phyloP scores from a whole-genome alignment of 331 rosid genomes.

The Quercus phellos region DNA sequence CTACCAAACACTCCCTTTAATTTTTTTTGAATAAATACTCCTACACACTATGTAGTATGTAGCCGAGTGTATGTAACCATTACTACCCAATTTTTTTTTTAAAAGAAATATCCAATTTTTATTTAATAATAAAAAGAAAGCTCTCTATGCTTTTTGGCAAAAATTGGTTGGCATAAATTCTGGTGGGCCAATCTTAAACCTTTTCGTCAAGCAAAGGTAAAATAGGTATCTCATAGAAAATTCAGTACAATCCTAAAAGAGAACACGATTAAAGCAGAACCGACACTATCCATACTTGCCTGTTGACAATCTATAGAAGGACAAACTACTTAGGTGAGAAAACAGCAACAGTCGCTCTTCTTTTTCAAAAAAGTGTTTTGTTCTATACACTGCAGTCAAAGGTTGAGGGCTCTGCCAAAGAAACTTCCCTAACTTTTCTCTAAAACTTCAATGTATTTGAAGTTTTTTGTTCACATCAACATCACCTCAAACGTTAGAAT shows the following conservation, averaged over 20 bases:
- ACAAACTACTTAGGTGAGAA: slow-evolving; percentile 31
- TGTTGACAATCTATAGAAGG: slow-evolving; percentile 39
- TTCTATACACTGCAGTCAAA: slow-evolving; percentile 43
- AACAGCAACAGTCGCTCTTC: slow-evolving; percentile 4
- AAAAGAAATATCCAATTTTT: too few relatives aligned
- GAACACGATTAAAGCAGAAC: slow-evolving; percentile 15
- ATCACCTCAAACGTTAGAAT: not conserved
- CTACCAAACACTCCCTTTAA: too few relatives aligned
- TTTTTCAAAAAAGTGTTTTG: slow-evolving; percentile 24
- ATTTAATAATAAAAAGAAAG: too few relatives aligned
- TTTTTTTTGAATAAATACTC: too few relatives aligned
- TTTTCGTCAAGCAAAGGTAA: not conserved
- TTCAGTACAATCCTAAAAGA: slow-evolving; percentile 28
- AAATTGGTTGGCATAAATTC: not conserved
- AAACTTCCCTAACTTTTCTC: slow-evolving; percentile 26
- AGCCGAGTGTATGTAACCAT: too few relatives aligned
- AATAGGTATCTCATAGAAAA: not conserved
- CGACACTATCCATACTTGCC: slow-evolving; percentile 41
- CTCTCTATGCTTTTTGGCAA: not conserved
- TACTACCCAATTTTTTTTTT: too few relatives aligned
- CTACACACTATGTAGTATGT: too few relatives aligned
- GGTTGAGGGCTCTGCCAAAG: slow-evolving; percentile 33
- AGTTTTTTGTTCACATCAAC: slow-evolving; percentile 20
- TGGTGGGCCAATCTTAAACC: slow-evolving; percentile 25
- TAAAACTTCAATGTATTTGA: slow-evolving; percentile 1